Conservation (phyloP, 2,329 filamentous ascomycete species). For the Camptophora hylomeconis region DNA sequence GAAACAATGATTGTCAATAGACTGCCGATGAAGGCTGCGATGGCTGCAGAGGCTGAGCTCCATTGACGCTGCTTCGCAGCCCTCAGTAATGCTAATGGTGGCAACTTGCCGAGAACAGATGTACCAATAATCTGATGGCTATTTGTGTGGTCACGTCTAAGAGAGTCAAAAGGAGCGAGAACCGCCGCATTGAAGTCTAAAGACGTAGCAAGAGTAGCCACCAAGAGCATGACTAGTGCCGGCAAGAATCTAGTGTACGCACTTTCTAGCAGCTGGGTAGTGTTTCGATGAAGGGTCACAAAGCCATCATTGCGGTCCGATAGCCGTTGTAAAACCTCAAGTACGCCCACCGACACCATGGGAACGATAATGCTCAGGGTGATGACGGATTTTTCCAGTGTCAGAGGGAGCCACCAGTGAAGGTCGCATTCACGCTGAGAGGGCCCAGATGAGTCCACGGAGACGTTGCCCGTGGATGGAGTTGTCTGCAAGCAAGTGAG, state of each 20-base stretch:
- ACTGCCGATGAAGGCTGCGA: slow-evolving; percentile 13
- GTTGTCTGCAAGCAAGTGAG: too few relatives aligned
- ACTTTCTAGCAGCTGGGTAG: too few relatives aligned
- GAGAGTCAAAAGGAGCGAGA: slow-evolving; percentile 9
- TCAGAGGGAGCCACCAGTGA: slow-evolving; percentile 10
- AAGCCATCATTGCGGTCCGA: slow-evolving; percentile 18
- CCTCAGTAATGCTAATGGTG: slow-evolving; percentile 5
- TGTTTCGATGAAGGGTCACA: slow-evolving; percentile 2
- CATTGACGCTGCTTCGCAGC: slow-evolving; percentile 6
- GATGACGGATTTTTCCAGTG: slow-evolving; percentile 1
- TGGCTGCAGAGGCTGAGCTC: slow-evolving; percentile 11
- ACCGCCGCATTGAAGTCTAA: slow-evolving; percentile 14
- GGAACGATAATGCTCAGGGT: slow-evolving; percentile 15
- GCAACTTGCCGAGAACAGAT: slow-evolving; percentile 4
- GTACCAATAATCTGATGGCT: background rate
- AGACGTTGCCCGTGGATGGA: too few relatives aligned
- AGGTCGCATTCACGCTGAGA: too few relatives aligned
- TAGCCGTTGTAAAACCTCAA: slow-evolving; percentile 11
- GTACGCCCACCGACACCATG: slow-evolving; percentile 4
- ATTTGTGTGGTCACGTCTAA: slow-evolving; percentile 3
- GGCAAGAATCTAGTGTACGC: slow-evolving; percentile 18
- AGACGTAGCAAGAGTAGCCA: slow-evolving; percentile 10
- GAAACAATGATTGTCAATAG: slow-evolving; percentile 18
- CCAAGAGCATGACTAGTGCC: slow-evolving; percentile 11
- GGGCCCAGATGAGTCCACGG: too few relatives aligned